These are phyloP conservation scores for Tylopilus sp. DNA, from an alignment of 768 basidiomycete species.

Conservation along the genomic window DNA sequence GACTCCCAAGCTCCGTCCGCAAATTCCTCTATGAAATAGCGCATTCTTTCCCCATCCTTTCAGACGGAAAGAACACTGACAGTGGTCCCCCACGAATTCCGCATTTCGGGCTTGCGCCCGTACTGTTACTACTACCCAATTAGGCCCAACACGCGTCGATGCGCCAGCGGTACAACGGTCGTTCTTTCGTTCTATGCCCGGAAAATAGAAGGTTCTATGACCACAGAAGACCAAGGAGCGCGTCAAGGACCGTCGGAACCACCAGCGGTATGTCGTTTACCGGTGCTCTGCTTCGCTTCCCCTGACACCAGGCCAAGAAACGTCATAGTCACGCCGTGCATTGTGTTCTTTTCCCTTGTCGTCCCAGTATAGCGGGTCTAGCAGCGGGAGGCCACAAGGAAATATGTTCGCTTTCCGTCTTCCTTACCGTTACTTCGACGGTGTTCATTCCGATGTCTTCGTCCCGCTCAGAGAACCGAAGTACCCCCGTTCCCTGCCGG, in stretches of 20 bases:
- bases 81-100: neutral
- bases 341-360: neutral
- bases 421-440: slow-evolving; percentile 30
- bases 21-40: neutral
- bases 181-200: neutral
- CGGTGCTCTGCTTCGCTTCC: slow-evolving; percentile 33
- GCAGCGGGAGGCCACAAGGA: slow-evolving; percentile 31
- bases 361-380: neutral
- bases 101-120: neutral
- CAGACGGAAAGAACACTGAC: slow-evolving; percentile 1
- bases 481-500: slow-evolving; percentile 29
- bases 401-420: slow-evolving; percentile 36
- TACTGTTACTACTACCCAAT: neutral
- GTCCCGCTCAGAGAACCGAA: slow-evolving; percentile 37
- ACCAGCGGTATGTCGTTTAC: slow-evolving; percentile 33
- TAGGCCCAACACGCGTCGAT: neutral
- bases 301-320: neutral
- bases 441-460: slow-evolving; percentile 44
- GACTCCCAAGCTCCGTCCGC: neutral
- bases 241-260: slow-evolving; percentile 8
- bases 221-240: slow-evolving; percentile 1
- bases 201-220: neutral
- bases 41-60: neutral
- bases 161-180: neutral
- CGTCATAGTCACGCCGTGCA: neutral